These are phyloP conservation scores for Cryptomeria japonica DNA, from an alignment of 75 land plant species.

Conservation along the genomic window DNA sequence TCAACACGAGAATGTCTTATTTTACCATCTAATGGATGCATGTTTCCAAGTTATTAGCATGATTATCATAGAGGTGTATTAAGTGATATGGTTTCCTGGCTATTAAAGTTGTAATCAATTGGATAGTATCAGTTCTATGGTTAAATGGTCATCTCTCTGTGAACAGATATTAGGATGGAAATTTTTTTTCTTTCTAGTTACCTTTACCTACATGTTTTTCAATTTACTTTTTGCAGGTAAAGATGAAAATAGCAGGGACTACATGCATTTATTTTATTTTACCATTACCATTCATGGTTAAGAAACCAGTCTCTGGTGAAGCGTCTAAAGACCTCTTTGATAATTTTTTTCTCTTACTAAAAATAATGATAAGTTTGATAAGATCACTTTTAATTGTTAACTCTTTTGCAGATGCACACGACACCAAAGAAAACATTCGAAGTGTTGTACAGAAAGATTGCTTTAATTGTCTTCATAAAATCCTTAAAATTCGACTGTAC, in stretches of 20 bases:
- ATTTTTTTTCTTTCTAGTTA: neutral
- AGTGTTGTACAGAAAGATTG: no score
- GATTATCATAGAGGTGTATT: no score
- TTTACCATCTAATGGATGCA: no score
- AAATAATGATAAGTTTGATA: constrained; percentile 24
- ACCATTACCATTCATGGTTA: neutral
- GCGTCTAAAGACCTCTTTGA: neutral
- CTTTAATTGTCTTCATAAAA: no score
- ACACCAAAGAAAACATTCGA: no score
- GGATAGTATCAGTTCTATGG: neutral
- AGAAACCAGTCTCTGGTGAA: neutral
- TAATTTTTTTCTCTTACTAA: constrained; percentile 23
- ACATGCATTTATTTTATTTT: neutral
- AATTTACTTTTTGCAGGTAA: neutral
- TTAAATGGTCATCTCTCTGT: neutral
- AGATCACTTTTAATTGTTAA: constrained; percentile 20
- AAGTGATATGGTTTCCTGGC: neutral
- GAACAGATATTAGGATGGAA: neutral
- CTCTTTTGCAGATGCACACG: no score
- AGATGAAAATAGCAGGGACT: neutral
- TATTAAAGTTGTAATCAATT: neutral
- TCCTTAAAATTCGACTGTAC: constrained; percentile 22
- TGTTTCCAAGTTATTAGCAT: no score
- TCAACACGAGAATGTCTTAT: no score
- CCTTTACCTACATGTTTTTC: neutral